Conservation (phyloP, 768 basidiomycete genomes). For the Mycena vitilis region DNA sequence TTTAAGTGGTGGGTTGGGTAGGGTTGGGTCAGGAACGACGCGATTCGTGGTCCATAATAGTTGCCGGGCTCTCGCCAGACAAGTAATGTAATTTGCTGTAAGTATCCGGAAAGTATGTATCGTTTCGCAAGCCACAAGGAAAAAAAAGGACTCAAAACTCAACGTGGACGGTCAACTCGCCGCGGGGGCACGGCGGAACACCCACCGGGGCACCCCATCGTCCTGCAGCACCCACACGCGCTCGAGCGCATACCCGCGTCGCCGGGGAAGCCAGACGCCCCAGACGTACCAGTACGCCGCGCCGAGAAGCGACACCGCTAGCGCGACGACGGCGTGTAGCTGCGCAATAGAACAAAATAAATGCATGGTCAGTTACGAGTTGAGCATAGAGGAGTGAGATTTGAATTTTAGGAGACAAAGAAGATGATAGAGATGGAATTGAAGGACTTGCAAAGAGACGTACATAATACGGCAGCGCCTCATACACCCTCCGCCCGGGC, state of each 20-base stretch:
- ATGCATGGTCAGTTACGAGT: no score
- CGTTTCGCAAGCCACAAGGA: no score
- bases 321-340: slow-evolving; percentile 63
- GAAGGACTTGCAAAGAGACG: slow-evolving; percentile 38
- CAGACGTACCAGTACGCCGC: slow-evolving; percentile 68
- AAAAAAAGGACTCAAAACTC: no score
- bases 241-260: slow-evolving; percentile 60
- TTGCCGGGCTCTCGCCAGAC: no score
- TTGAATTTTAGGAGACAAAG: background rate
- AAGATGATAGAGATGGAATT: background rate
- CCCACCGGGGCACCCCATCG: slow-evolving; percentile 69
- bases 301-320: slow-evolving; percentile 61
- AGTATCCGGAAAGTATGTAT: no score
- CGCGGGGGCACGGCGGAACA: slow-evolving; percentile 50
- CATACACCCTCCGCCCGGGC: slow-evolving; percentile 62
- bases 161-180: background rate
- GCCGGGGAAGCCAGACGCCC: slow-evolving; percentile 61
- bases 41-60: no score
- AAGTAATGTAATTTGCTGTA: no score
- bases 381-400: no score
- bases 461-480: slow-evolving; percentile 77
- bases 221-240: slow-evolving; percentile 61
- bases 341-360: slow-evolving; percentile 39
- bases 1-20: no score
- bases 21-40: no score